Evolutionary conservation across 768 basidiomycete genomes (phyloP).

Genomic region (Paxillus ammoniavirescens): DNA sequence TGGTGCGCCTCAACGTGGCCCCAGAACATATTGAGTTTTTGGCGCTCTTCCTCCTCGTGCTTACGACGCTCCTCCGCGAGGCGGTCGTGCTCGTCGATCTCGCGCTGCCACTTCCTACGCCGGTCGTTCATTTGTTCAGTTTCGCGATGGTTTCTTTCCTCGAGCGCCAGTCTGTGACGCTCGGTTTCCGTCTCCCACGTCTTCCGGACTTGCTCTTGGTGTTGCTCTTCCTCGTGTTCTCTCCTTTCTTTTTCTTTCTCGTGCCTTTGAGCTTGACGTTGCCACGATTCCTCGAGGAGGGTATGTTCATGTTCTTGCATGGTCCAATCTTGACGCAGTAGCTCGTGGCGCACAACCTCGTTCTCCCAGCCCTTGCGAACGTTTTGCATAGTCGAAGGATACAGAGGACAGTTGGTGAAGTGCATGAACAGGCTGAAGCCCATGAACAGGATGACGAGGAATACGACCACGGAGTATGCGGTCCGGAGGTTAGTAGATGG

Average conservation of each 20-base stretch:
- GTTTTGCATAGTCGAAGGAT: slow-evolving; percentile 5
- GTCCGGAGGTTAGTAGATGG: background rate
- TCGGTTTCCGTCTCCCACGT: background rate
- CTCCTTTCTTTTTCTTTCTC: slow-evolving; percentile 1
- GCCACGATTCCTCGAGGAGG: slow-evolving; percentile 1
- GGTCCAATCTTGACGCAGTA: slow-evolving; percentile 4
- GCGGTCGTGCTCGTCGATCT: background rate
- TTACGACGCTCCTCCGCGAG: slow-evolving; percentile 11
- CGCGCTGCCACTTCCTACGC: background rate
- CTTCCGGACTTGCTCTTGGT: slow-evolving; percentile 5
- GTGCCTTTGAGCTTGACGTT: slow-evolving; percentile 11
- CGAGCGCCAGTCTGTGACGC: no score
- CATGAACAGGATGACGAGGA: background rate
- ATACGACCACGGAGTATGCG: background rate
- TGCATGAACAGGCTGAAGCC: slow-evolving; percentile 4
- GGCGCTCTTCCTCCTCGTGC: slow-evolving; percentile 17
- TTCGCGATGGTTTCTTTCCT: no score
- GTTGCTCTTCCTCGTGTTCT: slow-evolving; percentile 8
- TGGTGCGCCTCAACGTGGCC: slow-evolving; percentile 11
- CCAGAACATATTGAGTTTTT: slow-evolving; percentile 24
- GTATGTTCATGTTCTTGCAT: slow-evolving; percentile 6
- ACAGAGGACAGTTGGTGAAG: slow-evolving; percentile 8
- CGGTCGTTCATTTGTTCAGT: no score
- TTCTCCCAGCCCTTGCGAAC: slow-evolving; percentile 12
- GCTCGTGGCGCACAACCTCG: background rate